Evolutionary conservation across 2,329 filamentous ascomycete genomes (phyloP).

Genomic region (Coniochaeta ligniaria): DNA sequence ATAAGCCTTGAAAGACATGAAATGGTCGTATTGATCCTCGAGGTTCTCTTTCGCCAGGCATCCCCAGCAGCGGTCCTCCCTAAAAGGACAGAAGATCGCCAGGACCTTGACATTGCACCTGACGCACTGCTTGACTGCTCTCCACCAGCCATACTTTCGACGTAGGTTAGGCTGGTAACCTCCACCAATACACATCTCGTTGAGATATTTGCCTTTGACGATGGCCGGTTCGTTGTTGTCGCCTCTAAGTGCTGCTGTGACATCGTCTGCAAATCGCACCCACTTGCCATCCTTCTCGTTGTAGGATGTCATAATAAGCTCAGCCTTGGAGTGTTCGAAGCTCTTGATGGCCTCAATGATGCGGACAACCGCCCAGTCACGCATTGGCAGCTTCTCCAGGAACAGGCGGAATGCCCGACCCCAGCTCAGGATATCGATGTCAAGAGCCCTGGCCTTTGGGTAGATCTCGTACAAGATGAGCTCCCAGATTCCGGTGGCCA

Average conservation of each 20-base stretch:
- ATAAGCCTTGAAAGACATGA: not conserved
- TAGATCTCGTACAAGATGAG: not conserved
- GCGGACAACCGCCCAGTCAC: not conserved
- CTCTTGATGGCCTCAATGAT: not conserved
- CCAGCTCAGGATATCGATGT: constrained; percentile 1
- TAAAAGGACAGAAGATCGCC: not conserved
- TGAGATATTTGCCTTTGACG: not conserved
- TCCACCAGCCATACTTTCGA: not conserved
- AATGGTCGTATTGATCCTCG: not conserved
- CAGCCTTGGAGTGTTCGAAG: not conserved
- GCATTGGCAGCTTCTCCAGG: constrained; percentile 7
- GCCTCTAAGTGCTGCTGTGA: not conserved
- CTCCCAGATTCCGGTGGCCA: constrained; percentile 1
- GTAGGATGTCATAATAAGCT: not conserved
- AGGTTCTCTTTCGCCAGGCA: not conserved
- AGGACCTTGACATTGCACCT: not conserved
- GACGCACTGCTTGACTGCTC: not conserved
- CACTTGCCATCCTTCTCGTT: not conserved
- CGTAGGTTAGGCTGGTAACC: not conserved
- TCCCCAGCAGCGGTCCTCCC: not conserved
- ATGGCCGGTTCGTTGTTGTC: not conserved
- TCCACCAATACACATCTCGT: not conserved
- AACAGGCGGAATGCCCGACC: constrained; percentile 5
- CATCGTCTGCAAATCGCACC: not conserved
- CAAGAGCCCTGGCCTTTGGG: not conserved